Evolutionary conservation across 192 early-diverging fungal species (phyloP), one percentile per base, ranked within the genome.

Genomic region (Podila epigama): DNA sequence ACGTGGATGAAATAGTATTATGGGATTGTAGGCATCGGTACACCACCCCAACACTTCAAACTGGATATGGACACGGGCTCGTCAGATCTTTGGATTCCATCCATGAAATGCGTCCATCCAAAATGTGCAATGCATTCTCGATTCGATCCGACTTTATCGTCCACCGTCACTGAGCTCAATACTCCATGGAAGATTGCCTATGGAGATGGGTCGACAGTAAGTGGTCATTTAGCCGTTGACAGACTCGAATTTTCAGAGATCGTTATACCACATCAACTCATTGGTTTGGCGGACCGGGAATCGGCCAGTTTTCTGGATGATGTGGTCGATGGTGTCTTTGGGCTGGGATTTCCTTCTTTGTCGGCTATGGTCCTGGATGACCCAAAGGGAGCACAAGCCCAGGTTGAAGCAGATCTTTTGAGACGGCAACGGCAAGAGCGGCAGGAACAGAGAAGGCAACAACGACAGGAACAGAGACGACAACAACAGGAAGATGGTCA

Each of bases 41-140:
- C 90, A 11, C 90, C 90, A 39, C 86, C 88, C 20, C 88, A 90
- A 53, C 79, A 75, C 37, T 89, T 92, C 69, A 89, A 89, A 53
- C 75, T 92, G n/a, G 84, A 89, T 58, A 85, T 92, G 35, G 90
- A 92, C 56, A 92, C 90, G 4, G 91, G 91, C 22, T 90, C 88
- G 2, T 86, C 86, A n/a, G 91, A 92, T 69, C 66, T 90, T 4
- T 92, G 89, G 89, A 81, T 90, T 51, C 81, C 83, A 5, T 68
- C 60, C n/a, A 63, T 53, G 55, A 63, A 63, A 39, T 68, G 66
- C 35, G 55, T 42, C 22, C 25, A 51, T 8, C 15, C 61, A 31
- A 68, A 68, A n/a, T 68, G 73, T 22, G 15, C 40, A 1, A 59
- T 50, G 0, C 66, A 77, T 44, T 34, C 66, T 2, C 60, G 54